A percentile compares a stretch with the other conserved stretches of the same genome.
Evolutionary conservation across 1,284 basidiomycete species (phyloP).

Genomic region (Entoloma clypeatum): DNA sequence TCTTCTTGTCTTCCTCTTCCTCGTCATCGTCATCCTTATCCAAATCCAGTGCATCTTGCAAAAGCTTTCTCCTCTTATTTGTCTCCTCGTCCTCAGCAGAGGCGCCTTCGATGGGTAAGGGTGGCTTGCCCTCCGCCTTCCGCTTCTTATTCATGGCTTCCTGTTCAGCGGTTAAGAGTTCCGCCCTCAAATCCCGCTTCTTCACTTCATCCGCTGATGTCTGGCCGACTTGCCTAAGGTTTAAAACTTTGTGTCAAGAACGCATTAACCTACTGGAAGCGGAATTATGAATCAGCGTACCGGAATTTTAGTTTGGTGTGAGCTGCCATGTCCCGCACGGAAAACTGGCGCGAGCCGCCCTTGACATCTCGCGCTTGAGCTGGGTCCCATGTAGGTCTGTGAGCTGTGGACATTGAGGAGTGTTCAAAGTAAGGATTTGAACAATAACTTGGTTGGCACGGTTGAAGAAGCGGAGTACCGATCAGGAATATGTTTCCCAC

Average conservation of each 20-base stretch:
- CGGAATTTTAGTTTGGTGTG: conserved; percentile 97
- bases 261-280: not conserved
- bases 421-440: conserved; percentile 1
- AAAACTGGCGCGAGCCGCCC: conserved; percentile 85
- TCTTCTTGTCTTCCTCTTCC: conserved; percentile 43
- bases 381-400: conserved; percentile 87
- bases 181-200: conserved; percentile 76
- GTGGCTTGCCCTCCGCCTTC: conserved; percentile 74
- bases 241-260: conserved; percentile 10
- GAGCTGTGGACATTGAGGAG: conserved; percentile 72
- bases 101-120: conserved; percentile 40
- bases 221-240: conserved; percentile 75
- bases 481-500: conserved; percentile 12
- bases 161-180: conserved; percentile 78
- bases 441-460: not conserved
- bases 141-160: conserved; percentile 85
- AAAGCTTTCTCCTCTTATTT: conserved; percentile 73
- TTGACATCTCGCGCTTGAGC: conserved; percentile 84
- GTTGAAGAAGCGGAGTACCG: not conserved
- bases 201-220: conserved; percentile 72
- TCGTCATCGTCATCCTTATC: conserved; percentile 85
- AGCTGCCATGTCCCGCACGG: conserved; percentile 85
- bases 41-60: conserved; percentile 80
- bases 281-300: conserved; percentile 32
- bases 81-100: conserved; percentile 54